Percentiles rank a stretch among this genome's conserved stretches.
phyloP scores from a whole-genome alignment of 257 asterid species.

The Fraxinus americana region DNA sequence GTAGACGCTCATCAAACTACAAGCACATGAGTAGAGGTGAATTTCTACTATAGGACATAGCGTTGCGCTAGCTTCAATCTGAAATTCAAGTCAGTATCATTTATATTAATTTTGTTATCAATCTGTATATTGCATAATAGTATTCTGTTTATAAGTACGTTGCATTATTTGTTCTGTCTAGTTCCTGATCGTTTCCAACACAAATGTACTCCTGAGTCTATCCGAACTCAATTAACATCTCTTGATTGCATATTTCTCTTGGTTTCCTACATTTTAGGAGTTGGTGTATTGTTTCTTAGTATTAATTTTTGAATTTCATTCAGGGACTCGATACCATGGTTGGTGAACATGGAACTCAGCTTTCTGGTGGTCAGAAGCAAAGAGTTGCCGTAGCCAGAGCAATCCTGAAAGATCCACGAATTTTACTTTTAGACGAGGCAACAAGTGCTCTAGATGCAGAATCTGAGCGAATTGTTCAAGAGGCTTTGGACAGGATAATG shows the following conservation, averaged over 20 bases:
- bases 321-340: slow-evolving; percentile 74
- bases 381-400: slow-evolving; percentile 81
- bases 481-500: slow-evolving; percentile 70
- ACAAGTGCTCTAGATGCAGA: slow-evolving; percentile 80
- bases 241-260: not conserved
- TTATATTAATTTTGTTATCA: no score
- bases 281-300: not conserved
- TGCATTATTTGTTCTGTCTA: no score
- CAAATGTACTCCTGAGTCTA: not conserved
- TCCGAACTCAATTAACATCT: not conserved
- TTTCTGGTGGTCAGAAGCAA: slow-evolving; percentile 84
- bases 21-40: no score
- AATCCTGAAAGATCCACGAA: slow-evolving; percentile 65
- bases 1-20: no score
- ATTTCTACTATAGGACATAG: no score
- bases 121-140: no score
- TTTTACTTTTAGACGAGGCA: slow-evolving; percentile 75
- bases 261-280: no score
- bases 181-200: no score
- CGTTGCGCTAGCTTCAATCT: no score
- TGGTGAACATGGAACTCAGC: slow-evolving; percentile 79
- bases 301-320: slow-evolving; percentile 8
- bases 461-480: slow-evolving; percentile 71
- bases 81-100: no score
- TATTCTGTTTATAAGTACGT: no score